These are phyloP conservation scores for Tardiomyces blankii DNA, from an alignment of 1,139 yeast species.

Conservation along the genomic window DNA sequence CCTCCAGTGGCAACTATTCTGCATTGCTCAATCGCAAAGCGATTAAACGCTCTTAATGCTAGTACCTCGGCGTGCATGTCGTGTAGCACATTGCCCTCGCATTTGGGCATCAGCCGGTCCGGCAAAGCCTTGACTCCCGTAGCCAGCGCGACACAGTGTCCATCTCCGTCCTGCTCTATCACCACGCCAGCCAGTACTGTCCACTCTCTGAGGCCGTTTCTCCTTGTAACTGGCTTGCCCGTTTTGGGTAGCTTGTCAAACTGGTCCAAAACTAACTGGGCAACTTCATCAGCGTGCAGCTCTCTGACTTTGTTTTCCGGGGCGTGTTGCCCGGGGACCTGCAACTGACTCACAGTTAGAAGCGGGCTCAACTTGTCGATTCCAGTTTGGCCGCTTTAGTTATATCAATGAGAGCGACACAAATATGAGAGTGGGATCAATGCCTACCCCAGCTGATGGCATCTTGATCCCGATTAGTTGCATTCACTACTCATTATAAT, in stretches of 20 bases:
- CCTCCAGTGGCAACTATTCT: conserved; percentile 1
- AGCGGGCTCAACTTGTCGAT: no score
- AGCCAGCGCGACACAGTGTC: conserved; percentile 38
- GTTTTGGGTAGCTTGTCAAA: conserved; percentile 28
- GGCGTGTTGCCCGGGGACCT: no score
- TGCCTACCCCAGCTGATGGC: no score
- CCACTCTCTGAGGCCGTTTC: conserved; percentile 69
- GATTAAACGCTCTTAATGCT: conserved; percentile 57
- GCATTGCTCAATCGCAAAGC: conserved; percentile 29
- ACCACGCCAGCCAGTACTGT: conserved; percentile 71
- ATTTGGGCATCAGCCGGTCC: conserved; percentile 27
- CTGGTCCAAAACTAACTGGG: conserved; percentile 20
- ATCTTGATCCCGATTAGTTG: neutral
- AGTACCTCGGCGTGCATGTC: conserved; percentile 87
- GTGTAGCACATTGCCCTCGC: conserved; percentile 54
- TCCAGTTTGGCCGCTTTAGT: conserved; percentile 1
- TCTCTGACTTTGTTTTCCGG: no score
- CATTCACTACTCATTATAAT: no score
- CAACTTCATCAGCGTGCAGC: conserved; percentile 22
- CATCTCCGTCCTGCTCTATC: conserved; percentile 26
- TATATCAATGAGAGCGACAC: no score
- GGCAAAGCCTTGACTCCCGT: conserved; percentile 84
- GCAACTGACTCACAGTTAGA: no score
- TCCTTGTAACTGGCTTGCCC: conserved; percentile 48
- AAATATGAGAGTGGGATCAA: no score